These are phyloP conservation scores for Westerdykella aurantiaca DNA, from an alignment of 2,329 filamentous ascomycete species.

Conservation along the genomic window DNA sequence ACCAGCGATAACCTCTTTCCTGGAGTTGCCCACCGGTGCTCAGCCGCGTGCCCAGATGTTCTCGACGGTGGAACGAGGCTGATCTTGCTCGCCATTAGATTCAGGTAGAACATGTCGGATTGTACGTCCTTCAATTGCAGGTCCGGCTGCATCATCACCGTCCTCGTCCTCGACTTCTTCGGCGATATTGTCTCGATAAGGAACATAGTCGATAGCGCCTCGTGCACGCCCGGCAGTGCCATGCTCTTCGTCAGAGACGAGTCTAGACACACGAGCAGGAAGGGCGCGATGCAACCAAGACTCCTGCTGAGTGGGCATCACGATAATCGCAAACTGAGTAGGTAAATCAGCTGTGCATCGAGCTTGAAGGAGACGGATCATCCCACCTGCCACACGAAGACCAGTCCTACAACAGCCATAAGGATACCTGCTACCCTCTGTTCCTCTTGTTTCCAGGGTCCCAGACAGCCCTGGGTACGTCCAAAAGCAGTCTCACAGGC, in stretches of 20 bases:
- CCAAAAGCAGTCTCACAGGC: constrained; percentile 47
- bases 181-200: constrained; percentile 30
- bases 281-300: constrained; percentile 29
- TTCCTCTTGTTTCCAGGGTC: constrained; percentile 53
- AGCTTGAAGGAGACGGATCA: neutral
- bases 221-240: constrained; percentile 13
- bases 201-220: constrained; percentile 26
- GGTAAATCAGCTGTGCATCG: neutral
- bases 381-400: constrained; percentile 31
- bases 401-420: constrained; percentile 44
- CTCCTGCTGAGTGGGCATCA: constrained; percentile 22
- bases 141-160: constrained; percentile 12
- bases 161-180: constrained; percentile 18
- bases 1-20: too few species aligned
- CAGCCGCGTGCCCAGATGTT: constrained; percentile 20
- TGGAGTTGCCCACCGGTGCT: neutral
- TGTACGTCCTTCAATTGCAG: constrained; percentile 15
- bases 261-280: constrained; percentile 27
- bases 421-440: constrained; percentile 51
- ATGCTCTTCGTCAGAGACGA: constrained; percentile 27
- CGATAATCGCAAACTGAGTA: constrained; percentile 28
- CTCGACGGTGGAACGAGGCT: constrained; percentile 17
- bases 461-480: constrained; percentile 46
- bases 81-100: constrained; percentile 6
- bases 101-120: constrained; percentile 3